These are phyloP conservation scores for Mycena vulgaris DNA, from an alignment of 768 basidiomycete genomes.

Conservation along the genomic window DNA sequence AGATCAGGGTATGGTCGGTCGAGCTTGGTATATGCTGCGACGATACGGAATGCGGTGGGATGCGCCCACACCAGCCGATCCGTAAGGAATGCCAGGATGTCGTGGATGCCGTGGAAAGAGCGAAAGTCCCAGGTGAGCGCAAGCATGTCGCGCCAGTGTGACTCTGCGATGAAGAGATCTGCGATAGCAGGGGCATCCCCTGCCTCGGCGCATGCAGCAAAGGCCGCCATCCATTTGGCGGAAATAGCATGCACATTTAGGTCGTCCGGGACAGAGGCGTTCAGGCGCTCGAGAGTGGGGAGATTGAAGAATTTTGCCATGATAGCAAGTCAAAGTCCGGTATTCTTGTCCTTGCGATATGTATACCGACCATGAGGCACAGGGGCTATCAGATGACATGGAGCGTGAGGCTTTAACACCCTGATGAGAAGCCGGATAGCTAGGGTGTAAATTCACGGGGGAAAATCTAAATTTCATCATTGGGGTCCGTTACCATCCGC, in stretches of 20 bases:
- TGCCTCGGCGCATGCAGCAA: constrained; percentile 34
- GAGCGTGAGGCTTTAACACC: too few relatives aligned
- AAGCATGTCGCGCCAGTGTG: constrained; percentile 74
- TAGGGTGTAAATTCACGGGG: too few relatives aligned
- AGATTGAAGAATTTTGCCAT: too few relatives aligned
- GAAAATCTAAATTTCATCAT: too few relatives aligned
- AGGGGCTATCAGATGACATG: too few relatives aligned
- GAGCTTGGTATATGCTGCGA: constrained; percentile 33
- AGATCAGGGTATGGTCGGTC: constrained; percentile 57
- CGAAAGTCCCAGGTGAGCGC: constrained; percentile 78
- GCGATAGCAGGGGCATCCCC: constrained; percentile 48
- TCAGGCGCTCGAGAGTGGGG: constrained; percentile 47
- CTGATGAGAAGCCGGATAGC: too few relatives aligned
- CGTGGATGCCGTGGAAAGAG: constrained; percentile 66
- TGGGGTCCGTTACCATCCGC: too few relatives aligned
- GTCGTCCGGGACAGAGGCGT: constrained; percentile 41
- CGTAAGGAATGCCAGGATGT: constrained; percentile 63
- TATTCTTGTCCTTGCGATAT: too few relatives aligned
- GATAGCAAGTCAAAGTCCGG: too few relatives aligned
- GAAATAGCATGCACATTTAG: constrained; percentile 41
- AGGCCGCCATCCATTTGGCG: constrained; percentile 46
- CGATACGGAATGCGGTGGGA: constrained; percentile 41
- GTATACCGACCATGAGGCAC: too few relatives aligned
- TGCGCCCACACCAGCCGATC: constrained; percentile 57
- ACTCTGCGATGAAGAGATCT: constrained; percentile 52